Evolutionary conservation across 2,329 filamentous ascomycete genomes (phyloP).

Genomic region (Pseudogymnoascus sp.): DNA sequence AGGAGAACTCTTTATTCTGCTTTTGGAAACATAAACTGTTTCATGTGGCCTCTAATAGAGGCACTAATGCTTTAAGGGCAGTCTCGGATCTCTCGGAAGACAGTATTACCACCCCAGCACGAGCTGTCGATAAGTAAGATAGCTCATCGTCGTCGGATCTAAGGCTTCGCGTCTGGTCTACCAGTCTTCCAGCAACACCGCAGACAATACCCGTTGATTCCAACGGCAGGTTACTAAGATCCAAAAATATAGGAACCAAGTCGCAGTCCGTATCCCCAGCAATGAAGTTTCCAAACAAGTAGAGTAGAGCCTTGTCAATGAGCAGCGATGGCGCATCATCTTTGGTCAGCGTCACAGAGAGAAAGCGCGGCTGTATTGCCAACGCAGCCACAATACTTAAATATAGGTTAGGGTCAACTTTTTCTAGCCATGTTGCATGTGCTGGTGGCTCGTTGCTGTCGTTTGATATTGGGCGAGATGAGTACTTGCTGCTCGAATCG

Average conservation of each 20-base stretch:
- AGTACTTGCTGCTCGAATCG: constrained; percentile 27
- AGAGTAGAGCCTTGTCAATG: constrained; percentile 60
- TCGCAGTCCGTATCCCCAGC: constrained; percentile 67
- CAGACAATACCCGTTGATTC: constrained; percentile 94
- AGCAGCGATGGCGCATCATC: constrained; percentile 68
- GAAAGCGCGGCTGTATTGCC: constrained; percentile 57
- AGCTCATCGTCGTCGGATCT: constrained; percentile 55
- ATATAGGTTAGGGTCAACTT: constrained; percentile 57
- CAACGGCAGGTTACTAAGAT: constrained; percentile 70
- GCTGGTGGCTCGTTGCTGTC: constrained; percentile 24
- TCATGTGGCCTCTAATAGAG: background rate
- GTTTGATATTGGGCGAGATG: constrained; percentile 32
- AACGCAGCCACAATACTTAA: constrained; percentile 56
- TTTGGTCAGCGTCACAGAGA: constrained; percentile 66
- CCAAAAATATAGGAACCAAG: constrained; percentile 79
- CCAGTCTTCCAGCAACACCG: constrained; percentile 77
- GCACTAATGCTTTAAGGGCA: constrained; percentile 54
- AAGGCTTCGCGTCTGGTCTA: constrained; percentile 54
- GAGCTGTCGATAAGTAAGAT: constrained; percentile 82
- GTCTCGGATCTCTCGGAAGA: constrained; percentile 64
- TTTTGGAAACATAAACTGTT: background rate
- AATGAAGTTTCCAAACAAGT: constrained; percentile 63
- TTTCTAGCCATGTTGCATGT: constrained; percentile 46
- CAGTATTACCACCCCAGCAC: constrained; percentile 83
- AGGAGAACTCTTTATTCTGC: background rate